Evolutionary conservation across 441 rosid genomes (phyloP), one percentile per base, ranked within the genome.

Genomic region (Mallotus japonicus): DNA sequence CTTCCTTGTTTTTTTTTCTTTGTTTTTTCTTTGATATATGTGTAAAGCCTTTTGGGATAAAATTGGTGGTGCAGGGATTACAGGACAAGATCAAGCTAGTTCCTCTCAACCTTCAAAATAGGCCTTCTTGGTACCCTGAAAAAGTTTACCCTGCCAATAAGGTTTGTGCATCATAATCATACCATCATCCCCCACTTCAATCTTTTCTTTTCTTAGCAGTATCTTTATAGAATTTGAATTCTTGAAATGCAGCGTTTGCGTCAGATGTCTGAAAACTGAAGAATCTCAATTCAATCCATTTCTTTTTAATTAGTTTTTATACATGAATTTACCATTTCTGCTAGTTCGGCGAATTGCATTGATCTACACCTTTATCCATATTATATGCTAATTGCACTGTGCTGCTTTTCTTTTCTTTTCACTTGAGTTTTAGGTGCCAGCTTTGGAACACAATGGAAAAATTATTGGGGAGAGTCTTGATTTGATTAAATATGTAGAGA

Each of bases 391-490:
- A 6, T 61, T 51, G 32, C 32, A 28, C 3, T 28, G 11, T 19
- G 22, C 37, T 40, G 20, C 6, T 59, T 61, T 62, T 28, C 40
- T 37, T 37, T 37, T 37, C 6, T 37, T 37, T 37, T 61, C n/a
- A 32, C 47, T 57, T n/a, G 72, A 34, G n/a, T 69, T 60, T 60
- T 42, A 95, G 97, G 95, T 95, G 14, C 98, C 98, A 34, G 76
- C 96, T 24, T 72, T 95, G 83, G 98, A 95, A 62, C 97, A 95
- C 84, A 85, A 95, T 57, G 96, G 98, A 5, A 88, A 92, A 83
- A 49, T 92, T 69, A 88, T 70, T 9, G 97, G 99, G 34, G 98
- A 95, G 83, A 90, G 95, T 85, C 84, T 92, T 46, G 97, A 92
- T 79, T 77, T 95, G 84, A 79, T 95, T 71, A 90, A 85, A 73